phyloP scores from a whole-genome alignment of 495 filamentous ascomycete species.

The Tuber magnatum region DNA sequence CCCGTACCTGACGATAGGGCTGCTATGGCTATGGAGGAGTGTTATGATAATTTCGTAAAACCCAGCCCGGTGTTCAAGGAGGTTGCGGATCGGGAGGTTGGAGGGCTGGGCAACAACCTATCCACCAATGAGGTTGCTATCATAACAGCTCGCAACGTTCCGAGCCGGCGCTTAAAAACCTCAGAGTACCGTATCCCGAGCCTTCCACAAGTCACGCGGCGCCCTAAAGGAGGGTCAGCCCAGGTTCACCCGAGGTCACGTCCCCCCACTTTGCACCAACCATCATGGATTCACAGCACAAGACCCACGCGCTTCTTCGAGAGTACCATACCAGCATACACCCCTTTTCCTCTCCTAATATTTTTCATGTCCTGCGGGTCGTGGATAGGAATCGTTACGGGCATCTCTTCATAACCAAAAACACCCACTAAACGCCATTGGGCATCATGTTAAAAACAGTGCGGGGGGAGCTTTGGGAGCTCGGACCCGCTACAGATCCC shows the following conservation, averaged over 20 bases:
- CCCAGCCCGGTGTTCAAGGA: not conserved
- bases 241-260: not conserved
- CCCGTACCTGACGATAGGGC: not conserved
- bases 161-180: not conserved
- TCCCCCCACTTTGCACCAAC: not conserved
- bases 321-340: too few relatives aligned
- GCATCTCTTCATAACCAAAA: too few relatives aligned
- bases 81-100: not conserved
- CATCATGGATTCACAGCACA: not conserved
- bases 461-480: too few relatives aligned
- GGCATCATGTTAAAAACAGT: too few relatives aligned
- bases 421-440: too few relatives aligned
- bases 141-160: not conserved
- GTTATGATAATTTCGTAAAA: not conserved
- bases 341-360: not conserved
- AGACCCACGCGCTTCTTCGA: not conserved
- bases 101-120: not conserved
- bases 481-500: too few relatives aligned
- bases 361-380: not conserved
- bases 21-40: not conserved
- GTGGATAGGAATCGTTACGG: too few relatives aligned
- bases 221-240: not conserved
- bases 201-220: not conserved
- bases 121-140: not conserved
- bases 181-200: not conserved